phyloP scores from a whole-genome alignment of 306 rosid species.

The Vicia faba region DNA sequence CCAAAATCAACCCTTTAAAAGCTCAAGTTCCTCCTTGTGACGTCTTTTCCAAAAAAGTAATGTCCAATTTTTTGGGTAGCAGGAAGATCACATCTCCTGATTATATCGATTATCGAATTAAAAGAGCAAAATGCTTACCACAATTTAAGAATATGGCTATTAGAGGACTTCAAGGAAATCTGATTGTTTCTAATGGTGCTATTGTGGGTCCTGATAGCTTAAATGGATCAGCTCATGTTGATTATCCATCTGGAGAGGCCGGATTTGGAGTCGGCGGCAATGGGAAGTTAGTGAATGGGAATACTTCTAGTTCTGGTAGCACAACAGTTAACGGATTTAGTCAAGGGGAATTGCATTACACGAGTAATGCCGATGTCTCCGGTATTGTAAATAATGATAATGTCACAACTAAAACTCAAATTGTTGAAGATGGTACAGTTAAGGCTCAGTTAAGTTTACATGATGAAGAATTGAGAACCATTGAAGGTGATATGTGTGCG shows the following conservation, averaged over 20 bases:
- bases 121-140: slow-evolving; percentile 48
- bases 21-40: slow-evolving; percentile 84
- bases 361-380: slow-evolving; percentile 35
- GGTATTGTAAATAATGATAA: slow-evolving; percentile 38
- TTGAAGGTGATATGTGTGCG: slow-evolving; percentile 93
- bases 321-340: slow-evolving; percentile 48
- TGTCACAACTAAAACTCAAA: slow-evolving; percentile 44
- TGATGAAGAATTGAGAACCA: slow-evolving; percentile 53
- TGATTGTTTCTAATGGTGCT: slow-evolving; percentile 32
- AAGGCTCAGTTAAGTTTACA: slow-evolving; percentile 44
- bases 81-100: slow-evolving; percentile 62
- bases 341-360: slow-evolving; percentile 42
- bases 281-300: slow-evolving; percentile 43
- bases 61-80: slow-evolving; percentile 66
- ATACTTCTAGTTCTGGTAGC: slow-evolving; percentile 45
- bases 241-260: slow-evolving; percentile 42
- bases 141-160: slow-evolving; percentile 45
- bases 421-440: slow-evolving; percentile 43
- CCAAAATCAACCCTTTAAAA: slow-evolving; percentile 65
- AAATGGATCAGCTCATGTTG: slow-evolving; percentile 44
- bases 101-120: slow-evolving; percentile 50
- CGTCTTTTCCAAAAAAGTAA: slow-evolving; percentile 71
- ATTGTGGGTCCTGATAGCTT: slow-evolving; percentile 46
- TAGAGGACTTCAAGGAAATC: slow-evolving; percentile 34
- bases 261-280: slow-evolving; percentile 40